Evolutionary conservation across 2,329 filamentous ascomycete genomes (phyloP).

Genomic region (Cladophialophora psammophila): DNA sequence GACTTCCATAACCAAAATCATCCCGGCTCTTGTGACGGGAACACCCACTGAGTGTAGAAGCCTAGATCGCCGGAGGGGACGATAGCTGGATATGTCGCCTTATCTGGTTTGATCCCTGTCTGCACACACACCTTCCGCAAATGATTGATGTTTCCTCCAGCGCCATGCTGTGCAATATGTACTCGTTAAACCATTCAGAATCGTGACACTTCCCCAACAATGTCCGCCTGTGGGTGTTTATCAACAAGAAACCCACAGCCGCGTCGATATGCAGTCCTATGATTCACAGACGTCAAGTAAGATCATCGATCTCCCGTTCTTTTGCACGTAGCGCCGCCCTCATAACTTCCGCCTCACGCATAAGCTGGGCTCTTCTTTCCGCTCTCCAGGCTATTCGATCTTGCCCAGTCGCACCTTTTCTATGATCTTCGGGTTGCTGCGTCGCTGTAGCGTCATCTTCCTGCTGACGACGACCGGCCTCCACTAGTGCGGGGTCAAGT

Average conservation of each 20-base stretch:
- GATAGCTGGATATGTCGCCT: neutral
- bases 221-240: neutral
- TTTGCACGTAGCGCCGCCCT: constrained; percentile 74
- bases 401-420: neutral
- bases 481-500: constrained; percentile 51
- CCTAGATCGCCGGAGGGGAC: neutral
- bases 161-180: constrained; percentile 27
- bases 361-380: constrained; percentile 54
- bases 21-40: too few species aligned
- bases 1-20: too few species aligned
- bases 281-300: constrained; percentile 45
- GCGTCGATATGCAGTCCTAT: neutral
- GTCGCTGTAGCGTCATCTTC: constrained; percentile 29
- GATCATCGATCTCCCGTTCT: constrained; percentile 72
- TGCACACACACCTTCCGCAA: neutral
- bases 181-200: constrained; percentile 12
- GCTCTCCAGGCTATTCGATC: constrained; percentile 22
- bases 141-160: constrained; percentile 19
- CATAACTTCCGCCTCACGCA: constrained; percentile 78
- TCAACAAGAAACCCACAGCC: constrained; percentile 9
- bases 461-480: constrained; percentile 45
- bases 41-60: too few species aligned
- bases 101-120: neutral
- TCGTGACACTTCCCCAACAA: constrained; percentile 1
- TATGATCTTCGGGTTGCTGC: constrained; percentile 4